phyloP scores from a whole-genome alignment of 495 filamentous ascomycete species.

The Parachaetomium inaequale region DNA sequence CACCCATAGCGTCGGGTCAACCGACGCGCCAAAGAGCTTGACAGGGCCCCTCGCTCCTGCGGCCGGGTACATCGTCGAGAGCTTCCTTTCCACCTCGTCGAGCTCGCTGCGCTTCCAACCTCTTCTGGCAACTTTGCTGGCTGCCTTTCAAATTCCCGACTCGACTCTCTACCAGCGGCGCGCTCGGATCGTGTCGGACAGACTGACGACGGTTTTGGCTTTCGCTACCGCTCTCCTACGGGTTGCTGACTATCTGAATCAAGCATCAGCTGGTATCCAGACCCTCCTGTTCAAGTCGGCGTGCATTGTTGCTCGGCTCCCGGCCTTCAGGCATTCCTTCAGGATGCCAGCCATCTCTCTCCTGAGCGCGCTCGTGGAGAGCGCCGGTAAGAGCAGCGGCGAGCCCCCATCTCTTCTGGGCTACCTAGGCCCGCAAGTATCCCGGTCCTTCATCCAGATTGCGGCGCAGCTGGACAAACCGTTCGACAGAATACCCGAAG shows the following conservation, averaged over 20 bases:
- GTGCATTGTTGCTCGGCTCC: conserved; percentile 71
- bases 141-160: conserved; percentile 61
- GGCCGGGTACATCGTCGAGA: conserved; percentile 69
- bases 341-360: conserved; percentile 61
- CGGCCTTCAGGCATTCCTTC: conserved; percentile 66
- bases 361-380: conserved; percentile 69
- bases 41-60: conserved; percentile 59
- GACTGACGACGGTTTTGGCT: conserved; percentile 59
- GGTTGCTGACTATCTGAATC: conserved; percentile 61
- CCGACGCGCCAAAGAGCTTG: conserved; percentile 55
- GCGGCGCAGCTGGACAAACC: conserved; percentile 76
- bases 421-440: conserved; percentile 74
- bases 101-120: conserved; percentile 73
- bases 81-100: conserved; percentile 65
- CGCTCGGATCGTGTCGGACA: conserved; percentile 53
- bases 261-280: conserved; percentile 62
- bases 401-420: conserved; percentile 90
- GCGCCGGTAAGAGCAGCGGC: conserved; percentile 54
- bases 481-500: conserved; percentile 55
- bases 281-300: conserved; percentile 73
- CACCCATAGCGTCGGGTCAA: conserved; percentile 67
- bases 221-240: conserved; percentile 67
- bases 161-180: conserved; percentile 60
- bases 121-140: conserved; percentile 64
- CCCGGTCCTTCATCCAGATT: conserved; percentile 76